Percentiles rank a stretch among this genome's conserved stretches.
phyloP scores from a whole-genome alignment of 345 rosid genomes.

The Turnera subulata region DNA sequence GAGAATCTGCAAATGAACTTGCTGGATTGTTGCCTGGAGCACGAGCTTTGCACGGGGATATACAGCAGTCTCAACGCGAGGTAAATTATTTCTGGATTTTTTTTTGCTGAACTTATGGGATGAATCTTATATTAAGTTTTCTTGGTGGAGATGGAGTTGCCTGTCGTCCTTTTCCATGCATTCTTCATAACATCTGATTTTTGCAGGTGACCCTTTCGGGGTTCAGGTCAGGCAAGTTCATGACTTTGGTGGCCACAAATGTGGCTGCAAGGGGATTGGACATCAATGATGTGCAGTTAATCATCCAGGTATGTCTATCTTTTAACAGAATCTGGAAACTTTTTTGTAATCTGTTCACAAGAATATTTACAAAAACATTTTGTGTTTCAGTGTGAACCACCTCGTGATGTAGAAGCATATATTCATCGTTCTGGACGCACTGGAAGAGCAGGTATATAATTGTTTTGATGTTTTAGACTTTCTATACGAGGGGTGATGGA shows the following conservation, averaged over 20 bases:
- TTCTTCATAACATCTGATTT: no score
- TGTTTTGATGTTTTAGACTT: background rate
- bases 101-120: no score
- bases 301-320: slow-evolving; percentile 70
- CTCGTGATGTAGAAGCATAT: slow-evolving; percentile 93
- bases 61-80: slow-evolving; percentile 91
- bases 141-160: no score
- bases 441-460: slow-evolving; percentile 82
- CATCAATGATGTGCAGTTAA: slow-evolving; percentile 89
- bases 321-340: background rate
- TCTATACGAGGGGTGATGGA: background rate
- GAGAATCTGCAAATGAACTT: slow-evolving; percentile 86
- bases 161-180: no score
- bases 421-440: slow-evolving; percentile 99
- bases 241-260: slow-evolving; percentile 88
- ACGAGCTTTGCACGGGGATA: slow-evolving; percentile 92
- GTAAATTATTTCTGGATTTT: slow-evolving; percentile 30
- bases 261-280: slow-evolving; percentile 99
- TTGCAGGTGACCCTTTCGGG: slow-evolving; percentile 82
- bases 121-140: no score
- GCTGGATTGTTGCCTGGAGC: slow-evolving; percentile 80
- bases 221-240: slow-evolving; percentile 84
- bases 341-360: background rate
- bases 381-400: slow-evolving; percentile 81
- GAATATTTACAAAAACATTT: slow-evolving; percentile 5